Conservation (phyloP, 23 red algal genomes). For the Cyanidioschyzon merolae region DNA sequence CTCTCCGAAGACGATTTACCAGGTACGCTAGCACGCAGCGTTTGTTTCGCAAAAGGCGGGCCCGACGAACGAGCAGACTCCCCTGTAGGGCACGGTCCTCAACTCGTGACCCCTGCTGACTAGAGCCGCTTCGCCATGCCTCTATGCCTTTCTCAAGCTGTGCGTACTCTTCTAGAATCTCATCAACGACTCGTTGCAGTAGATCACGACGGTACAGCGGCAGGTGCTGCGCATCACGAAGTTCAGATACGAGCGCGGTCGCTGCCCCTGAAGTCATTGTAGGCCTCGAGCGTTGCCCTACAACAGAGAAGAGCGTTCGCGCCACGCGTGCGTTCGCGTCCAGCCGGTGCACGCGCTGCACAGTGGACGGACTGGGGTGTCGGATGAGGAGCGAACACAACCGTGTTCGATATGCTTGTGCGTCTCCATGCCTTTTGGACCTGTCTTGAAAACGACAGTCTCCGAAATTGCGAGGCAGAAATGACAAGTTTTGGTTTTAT, state of each 20-base stretch:
- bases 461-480: neutral
- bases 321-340: no score
- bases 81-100: neutral
- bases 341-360: no score
- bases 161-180: neutral
- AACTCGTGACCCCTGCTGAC: neutral
- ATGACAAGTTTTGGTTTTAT: no score
- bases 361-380: no score
- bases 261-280: neutral
- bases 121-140: neutral
- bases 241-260: neutral
- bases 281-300: no score
- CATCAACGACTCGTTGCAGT: neutral
- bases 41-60: neutral
- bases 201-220: neutral
- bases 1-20: neutral
- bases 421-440: neutral
- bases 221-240: neutral
- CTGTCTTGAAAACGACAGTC: neutral
- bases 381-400: no score
- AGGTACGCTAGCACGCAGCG: conserved; percentile 8
- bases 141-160: neutral
- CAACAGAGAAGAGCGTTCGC: no score
- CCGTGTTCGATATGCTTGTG: neutral
- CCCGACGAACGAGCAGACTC: neutral